These are phyloP conservation scores for Suillus occidentalis DNA, from an alignment of 768 basidiomycete genomes.

Conservation along the genomic window DNA sequence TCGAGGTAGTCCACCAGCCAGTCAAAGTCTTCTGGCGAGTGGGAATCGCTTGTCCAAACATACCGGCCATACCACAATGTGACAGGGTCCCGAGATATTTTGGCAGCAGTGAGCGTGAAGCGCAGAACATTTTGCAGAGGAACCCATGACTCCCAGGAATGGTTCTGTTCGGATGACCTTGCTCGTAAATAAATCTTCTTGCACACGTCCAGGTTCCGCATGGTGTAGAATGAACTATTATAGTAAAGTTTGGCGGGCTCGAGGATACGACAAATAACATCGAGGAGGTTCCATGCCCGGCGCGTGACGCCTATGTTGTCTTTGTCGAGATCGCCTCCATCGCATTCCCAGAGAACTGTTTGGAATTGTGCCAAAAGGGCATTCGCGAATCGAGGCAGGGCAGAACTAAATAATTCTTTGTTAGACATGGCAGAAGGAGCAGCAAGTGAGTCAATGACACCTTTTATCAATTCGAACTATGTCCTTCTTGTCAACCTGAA, in stretches of 20 bases:
- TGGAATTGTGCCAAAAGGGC: background rate
- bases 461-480: background rate
- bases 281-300: background rate
- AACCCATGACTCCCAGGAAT: too few species aligned
- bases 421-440: background rate
- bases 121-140: background rate
- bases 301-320: background rate
- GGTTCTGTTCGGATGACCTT: background rate
- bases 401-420: background rate
- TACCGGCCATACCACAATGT: background rate
- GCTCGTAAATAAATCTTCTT: background rate
- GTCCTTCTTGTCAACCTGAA: background rate
- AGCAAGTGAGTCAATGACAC: background rate
- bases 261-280: background rate
- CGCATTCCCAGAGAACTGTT: background rate
- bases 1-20: background rate
- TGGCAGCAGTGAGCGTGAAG: background rate
- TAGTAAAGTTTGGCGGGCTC: background rate
- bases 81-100: background rate
- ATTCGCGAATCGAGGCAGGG: background rate
- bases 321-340: background rate
- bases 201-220: background rate
- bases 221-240: background rate
- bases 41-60: background rate
- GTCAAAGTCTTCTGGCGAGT: background rate